Conservation (phyloP, 140 eudicot species). For the Bidens hawaiensis region DNA sequence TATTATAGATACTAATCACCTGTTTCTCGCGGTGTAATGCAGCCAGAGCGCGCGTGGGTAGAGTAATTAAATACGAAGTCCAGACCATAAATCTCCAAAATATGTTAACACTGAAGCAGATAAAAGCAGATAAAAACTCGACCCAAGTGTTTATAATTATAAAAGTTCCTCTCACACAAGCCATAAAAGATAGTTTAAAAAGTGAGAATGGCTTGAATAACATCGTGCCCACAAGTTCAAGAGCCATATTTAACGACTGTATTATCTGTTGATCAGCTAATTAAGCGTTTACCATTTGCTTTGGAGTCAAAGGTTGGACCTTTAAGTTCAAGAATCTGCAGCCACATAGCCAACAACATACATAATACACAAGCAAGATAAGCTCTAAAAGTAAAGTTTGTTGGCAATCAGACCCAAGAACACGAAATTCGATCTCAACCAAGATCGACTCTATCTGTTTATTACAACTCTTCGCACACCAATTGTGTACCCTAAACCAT, state of each 20-base stretch:
- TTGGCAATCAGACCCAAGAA: too few species aligned
- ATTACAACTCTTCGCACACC: too few species aligned
- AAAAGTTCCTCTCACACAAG: constrained; percentile 37
- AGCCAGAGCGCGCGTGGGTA: constrained; percentile 50
- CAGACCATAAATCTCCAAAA: constrained; percentile 47
- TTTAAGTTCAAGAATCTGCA: constrained; percentile 18
- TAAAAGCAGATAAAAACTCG: constrained; percentile 43
- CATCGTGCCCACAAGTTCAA: constrained; percentile 25
- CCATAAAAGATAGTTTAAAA: constrained; percentile 33
- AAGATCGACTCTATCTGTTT: too few species aligned
- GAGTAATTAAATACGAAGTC: constrained; percentile 39
- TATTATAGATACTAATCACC: constrained; percentile 39
- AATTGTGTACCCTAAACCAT: too few species aligned
- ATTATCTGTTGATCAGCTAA: not conserved
- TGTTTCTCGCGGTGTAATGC: constrained; percentile 61
- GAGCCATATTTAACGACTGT: not conserved
- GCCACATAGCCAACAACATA: not conserved
- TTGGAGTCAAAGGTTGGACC: not conserved
- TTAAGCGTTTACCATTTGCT: constrained; percentile 11
- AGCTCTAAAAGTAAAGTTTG: too few species aligned
- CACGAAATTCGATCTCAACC: too few species aligned
- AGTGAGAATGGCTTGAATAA: constrained; percentile 39
- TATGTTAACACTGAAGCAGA: constrained; percentile 35
- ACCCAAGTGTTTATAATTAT: constrained; percentile 54
- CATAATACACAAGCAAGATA: not conserved